Evolutionary conservation across 2,329 filamentous ascomycete species (phyloP).

Genomic region (Juglanconis sp.): DNA sequence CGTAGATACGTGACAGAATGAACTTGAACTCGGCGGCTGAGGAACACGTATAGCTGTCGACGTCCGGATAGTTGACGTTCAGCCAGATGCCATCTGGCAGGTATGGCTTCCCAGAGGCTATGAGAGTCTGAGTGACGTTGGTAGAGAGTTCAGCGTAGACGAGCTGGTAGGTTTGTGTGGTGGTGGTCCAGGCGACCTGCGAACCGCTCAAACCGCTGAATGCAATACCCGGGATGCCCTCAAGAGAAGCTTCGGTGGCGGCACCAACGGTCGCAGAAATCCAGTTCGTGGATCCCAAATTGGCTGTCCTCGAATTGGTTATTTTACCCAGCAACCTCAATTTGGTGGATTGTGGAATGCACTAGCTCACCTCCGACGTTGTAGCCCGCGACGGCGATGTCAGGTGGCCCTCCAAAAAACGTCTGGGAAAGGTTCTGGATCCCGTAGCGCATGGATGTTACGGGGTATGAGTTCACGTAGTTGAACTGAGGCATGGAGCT

Average conservation of each 20-base stretch:
- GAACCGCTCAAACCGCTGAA: constrained; percentile 50
- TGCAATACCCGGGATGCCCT: constrained; percentile 62
- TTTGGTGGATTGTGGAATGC: neutral
- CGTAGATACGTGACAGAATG: constrained; percentile 61
- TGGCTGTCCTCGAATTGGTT: constrained; percentile 28
- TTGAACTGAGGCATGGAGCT: constrained; percentile 55
- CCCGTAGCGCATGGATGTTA: constrained; percentile 61
- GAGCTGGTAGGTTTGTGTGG: constrained; percentile 38
- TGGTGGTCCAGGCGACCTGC: constrained; percentile 32
- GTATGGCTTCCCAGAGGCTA: constrained; percentile 58
- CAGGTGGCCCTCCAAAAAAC: constrained; percentile 52
- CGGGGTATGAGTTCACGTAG: constrained; percentile 70
- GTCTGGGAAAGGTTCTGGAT: constrained; percentile 53
- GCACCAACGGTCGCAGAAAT: constrained; percentile 69
- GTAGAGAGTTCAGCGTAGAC: constrained; percentile 63
- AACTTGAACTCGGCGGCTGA: constrained; percentile 56
- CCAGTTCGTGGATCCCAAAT: constrained; percentile 51
- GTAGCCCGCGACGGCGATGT: constrained; percentile 62
- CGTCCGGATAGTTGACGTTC: constrained; percentile 66
- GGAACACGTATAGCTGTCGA: constrained; percentile 45
- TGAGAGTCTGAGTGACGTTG: constrained; percentile 53
- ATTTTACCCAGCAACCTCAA: neutral
- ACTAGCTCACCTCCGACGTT: constrained; percentile 43
- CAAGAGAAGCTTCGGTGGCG: constrained; percentile 53
- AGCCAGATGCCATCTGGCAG: constrained; percentile 59